These are phyloP conservation scores for Tetradesmus obliquus DNA, from an alignment of 139 green algal species.

Conservation along the genomic window DNA sequence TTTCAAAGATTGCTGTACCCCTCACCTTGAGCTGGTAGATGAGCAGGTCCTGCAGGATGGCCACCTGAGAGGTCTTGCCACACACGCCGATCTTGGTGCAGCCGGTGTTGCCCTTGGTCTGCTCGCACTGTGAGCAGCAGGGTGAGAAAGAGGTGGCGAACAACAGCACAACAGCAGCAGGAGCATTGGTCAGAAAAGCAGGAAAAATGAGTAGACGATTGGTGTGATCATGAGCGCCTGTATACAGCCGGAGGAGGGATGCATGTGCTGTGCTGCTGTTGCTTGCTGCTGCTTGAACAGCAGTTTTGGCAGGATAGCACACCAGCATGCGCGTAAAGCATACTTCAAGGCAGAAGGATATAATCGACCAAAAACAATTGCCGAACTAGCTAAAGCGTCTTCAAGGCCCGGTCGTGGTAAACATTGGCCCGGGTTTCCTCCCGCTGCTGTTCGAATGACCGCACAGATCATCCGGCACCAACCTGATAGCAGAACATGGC, in stretches of 20 bases:
- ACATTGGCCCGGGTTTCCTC: neutral
- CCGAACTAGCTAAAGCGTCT: no score
- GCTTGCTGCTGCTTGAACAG: no score
- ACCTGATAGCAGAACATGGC: slow-evolving; percentile 48
- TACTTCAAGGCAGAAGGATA: no score
- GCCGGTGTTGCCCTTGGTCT: slow-evolving; percentile 66
- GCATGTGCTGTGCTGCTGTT: no score
- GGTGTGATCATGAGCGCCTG: no score
- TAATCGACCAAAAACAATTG: no score
- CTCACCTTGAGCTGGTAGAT: slow-evolving; percentile 58
- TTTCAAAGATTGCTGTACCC: no score
- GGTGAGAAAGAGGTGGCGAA: neutral
- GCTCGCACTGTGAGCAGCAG: slow-evolving; percentile 66
- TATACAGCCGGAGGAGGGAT: no score
- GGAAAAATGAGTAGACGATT: neutral
- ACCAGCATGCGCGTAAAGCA: no score
- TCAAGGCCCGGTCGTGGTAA: neutral
- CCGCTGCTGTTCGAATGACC: neutral
- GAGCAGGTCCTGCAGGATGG: slow-evolving; percentile 68
- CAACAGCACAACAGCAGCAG: neutral
- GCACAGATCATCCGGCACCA: neutral
- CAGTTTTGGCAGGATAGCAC: no score
- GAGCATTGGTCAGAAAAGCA: neutral
- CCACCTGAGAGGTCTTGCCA: slow-evolving; percentile 77
- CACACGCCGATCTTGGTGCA: slow-evolving; percentile 76